These are phyloP conservation scores for Boletus mariae DNA, from an alignment of 1,284 basidiomycete species.

Conservation along the genomic window DNA sequence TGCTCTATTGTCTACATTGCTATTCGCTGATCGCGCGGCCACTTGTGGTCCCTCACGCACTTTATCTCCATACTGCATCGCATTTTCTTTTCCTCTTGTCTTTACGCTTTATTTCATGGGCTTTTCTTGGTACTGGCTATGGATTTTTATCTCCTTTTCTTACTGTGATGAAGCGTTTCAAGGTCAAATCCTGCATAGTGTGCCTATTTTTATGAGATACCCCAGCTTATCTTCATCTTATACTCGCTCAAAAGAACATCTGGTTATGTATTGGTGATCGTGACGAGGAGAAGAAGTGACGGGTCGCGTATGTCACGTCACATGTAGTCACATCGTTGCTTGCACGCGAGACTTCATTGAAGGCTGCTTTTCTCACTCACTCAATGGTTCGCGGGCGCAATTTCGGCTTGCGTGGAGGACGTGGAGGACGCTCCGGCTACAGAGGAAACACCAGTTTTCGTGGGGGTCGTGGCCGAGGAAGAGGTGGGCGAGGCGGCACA, in stretches of 20 bases:
- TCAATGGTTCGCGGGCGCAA: slow-evolving; percentile 34
- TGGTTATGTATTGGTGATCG: background rate
- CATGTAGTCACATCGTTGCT: slow-evolving; percentile 10
- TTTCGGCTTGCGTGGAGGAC: slow-evolving; percentile 39
- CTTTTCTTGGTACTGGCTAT: too few species aligned
- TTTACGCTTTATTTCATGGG: too few species aligned
- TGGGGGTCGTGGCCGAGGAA: slow-evolving; percentile 38
- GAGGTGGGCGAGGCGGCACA: slow-evolving; percentile 53
- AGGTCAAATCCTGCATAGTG: too few species aligned
- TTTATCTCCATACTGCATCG: slow-evolving; percentile 7
- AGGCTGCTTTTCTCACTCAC: background rate
- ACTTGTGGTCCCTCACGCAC: slow-evolving; percentile 1
- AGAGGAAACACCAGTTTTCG: slow-evolving; percentile 41
- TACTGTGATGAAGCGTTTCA: too few species aligned
- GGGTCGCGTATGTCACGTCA: slow-evolving; percentile 29
- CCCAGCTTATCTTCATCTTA: too few species aligned
- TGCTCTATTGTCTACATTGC: slow-evolving; percentile 15
- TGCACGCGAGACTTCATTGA: slow-evolving; percentile 1
- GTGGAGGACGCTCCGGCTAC: slow-evolving; percentile 43
- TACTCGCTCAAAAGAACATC: too few species aligned
- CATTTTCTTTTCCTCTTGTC: background rate
- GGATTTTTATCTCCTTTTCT: background rate
- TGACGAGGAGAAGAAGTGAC: slow-evolving; percentile 16
- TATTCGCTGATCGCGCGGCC: slow-evolving; percentile 16
- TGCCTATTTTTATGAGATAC: too few species aligned